Percentiles rank a stretch among this genome's conserved stretches.
These are phyloP conservation scores for Schwanniomyces occidentalis DNA, from an alignment of 805 yeast species.

Conservation along the genomic window DNA sequence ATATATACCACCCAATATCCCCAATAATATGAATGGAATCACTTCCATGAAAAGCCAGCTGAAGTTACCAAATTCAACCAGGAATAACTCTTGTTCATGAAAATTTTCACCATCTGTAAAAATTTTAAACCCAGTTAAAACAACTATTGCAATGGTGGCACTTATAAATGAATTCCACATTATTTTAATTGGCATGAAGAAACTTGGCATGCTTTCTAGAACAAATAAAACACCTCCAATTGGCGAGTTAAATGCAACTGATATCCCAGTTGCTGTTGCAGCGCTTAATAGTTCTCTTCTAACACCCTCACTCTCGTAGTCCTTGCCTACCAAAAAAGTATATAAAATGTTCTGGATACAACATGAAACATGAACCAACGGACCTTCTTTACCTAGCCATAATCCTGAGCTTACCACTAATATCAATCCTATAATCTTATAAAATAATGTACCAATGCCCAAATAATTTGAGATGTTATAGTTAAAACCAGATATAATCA, in stretches of 20 bases:
- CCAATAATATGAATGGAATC: constrained; percentile 70
- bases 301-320: constrained; percentile 55
- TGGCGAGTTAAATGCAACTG: constrained; percentile 85
- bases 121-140: constrained; percentile 44
- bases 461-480: constrained; percentile 49
- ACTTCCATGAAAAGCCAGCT: constrained; percentile 73
- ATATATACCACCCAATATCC: constrained; percentile 66
- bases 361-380: constrained; percentile 76
- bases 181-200: constrained; percentile 59
- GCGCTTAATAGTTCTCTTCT: constrained; percentile 69
- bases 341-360: constrained; percentile 47
- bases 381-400: constrained; percentile 88
- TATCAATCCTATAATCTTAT: constrained; percentile 58
- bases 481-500: constrained; percentile 65
- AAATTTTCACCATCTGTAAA: constrained; percentile 42
- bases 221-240: constrained; percentile 85
- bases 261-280: constrained; percentile 80
- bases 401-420: constrained; percentile 73
- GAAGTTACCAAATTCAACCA: constrained; percentile 66
- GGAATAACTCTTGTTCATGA: constrained; percentile 51
- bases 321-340: constrained; percentile 26
- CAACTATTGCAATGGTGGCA: constrained; percentile 69
- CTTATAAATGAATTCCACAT: constrained; percentile 86
- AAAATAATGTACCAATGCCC: constrained; percentile 49
- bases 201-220: constrained; percentile 65